These are phyloP conservation scores for Eucalyptus marginata DNA, from an alignment of 345 rosid genomes.

Conservation along the genomic window DNA sequence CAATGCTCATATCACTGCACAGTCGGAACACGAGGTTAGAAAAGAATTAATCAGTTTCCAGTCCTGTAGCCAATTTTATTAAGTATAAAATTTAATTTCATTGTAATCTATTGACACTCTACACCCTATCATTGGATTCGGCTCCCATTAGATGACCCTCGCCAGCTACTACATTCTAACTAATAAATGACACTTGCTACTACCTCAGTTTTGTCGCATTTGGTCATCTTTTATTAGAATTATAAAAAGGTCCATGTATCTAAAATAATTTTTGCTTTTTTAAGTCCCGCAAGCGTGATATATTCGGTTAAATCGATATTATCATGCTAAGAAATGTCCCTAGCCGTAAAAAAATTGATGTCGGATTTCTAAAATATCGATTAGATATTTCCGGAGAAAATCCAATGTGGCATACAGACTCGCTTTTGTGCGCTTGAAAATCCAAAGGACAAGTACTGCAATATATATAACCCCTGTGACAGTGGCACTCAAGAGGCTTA, in stretches of 20 bases:
- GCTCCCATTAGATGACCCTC: neutral
- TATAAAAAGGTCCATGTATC: neutral
- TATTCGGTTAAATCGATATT: neutral
- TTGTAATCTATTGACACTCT: neutral
- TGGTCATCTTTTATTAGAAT: neutral
- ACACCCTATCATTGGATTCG: neutral
- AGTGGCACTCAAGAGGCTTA: neutral
- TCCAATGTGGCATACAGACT: neutral
- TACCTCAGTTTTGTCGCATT: neutral
- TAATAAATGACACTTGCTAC: neutral
- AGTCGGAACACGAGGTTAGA: neutral
- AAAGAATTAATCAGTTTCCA: neutral
- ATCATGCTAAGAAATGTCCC: neutral
- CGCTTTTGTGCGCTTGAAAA: neutral
- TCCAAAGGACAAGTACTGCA: neutral
- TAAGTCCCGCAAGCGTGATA: neutral
- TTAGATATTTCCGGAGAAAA: neutral
- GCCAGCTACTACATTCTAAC: neutral
- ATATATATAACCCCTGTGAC: neutral
- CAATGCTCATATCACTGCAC: neutral
- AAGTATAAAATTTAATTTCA: neutral
- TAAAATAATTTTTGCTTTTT: neutral
- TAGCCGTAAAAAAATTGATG: neutral
- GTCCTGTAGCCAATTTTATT: neutral
- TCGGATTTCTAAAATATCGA: neutral